Evolutionary conservation across 768 basidiomycete genomes (phyloP).

Genomic region (Leccinum variicolor): DNA sequence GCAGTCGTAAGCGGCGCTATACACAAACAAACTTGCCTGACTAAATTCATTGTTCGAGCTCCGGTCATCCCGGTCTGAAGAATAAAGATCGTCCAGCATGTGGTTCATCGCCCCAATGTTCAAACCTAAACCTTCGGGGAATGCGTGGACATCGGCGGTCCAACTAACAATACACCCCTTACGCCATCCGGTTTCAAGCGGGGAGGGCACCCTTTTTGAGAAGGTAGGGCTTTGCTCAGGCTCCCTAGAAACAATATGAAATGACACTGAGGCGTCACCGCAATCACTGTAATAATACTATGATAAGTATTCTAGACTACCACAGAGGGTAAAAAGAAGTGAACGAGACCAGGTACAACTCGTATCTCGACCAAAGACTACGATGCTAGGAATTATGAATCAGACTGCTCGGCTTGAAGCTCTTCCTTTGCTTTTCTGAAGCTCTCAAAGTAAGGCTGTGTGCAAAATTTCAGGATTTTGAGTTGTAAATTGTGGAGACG

Average conservation of each 20-base stretch:
- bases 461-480: not conserved
- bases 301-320: conserved; percentile 4
- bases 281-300: conserved; percentile 9
- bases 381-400: conserved; percentile 8
- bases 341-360: conserved; percentile 5
- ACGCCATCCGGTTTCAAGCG: no score
- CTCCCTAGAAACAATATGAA: not conserved
- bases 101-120: no score
- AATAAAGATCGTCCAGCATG: no score
- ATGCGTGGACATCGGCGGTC: no score
- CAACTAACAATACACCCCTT: no score
- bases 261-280: not conserved
- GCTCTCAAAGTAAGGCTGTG: conserved; percentile 22
- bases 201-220: not conserved
- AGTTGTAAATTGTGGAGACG: not conserved
- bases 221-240: not conserved
- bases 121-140: no score
- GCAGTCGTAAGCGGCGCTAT: no score
- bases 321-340: not conserved
- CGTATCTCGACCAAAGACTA: not conserved
- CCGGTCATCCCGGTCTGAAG: no score
- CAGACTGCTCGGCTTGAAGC: not conserved
- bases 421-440: conserved; percentile 14
- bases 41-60: no score
- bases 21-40: no score